Base-by-base conservation (phyloP, 1,284 basidiomycete genomes). In the Trametes pubescens region DNA sequence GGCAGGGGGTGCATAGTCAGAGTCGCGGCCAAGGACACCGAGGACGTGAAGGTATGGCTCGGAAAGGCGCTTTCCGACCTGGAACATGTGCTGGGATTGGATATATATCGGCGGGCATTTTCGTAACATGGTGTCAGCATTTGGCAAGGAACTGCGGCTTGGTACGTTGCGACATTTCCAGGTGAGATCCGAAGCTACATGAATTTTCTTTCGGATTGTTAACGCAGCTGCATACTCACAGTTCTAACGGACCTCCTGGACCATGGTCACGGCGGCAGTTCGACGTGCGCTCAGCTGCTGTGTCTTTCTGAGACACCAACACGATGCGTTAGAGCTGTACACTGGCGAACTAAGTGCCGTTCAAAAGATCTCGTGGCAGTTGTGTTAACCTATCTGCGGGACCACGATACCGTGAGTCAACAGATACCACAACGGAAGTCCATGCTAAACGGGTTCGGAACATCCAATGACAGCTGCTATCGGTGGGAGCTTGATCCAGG, bases 1-100 rank as follows among this genome's bases (percentile, higher is more conserved):
- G 78, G 68, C 69, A 75, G 32, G 70, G 86, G 85, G 1, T 80
- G 83, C 4, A 77, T 96, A 43, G 80, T 96, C 49, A 83, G 95
- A 64, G 84, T 89, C 18, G 93, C 92, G 11, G 94, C 86, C 13
- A 80, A 78, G 63, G 87, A 90, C 71, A 88, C 90, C 14, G 92
- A 95, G 76, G 76, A 77, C 29, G 91, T 95, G 26, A 87, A 84
- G 73, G 72, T 73, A 16, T 96, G 93, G 93, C 75, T 96, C 13
- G 79, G 79, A 53, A 77, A 80, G 10, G 79, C 81, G 1, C 76
- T 95, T 51, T 67, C 62, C 26, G 77, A 75, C 3, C 67, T 94
- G n/a, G 80, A 86, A 72, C 71, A 77, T 43, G 70, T 86, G 21
- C 72, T 93, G 51, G 91, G 93, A 16, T 65, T 72, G 56, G 91